Base-by-base conservation (phyloP, 441 rosid species). In the Eruca vesicaria region DNA sequence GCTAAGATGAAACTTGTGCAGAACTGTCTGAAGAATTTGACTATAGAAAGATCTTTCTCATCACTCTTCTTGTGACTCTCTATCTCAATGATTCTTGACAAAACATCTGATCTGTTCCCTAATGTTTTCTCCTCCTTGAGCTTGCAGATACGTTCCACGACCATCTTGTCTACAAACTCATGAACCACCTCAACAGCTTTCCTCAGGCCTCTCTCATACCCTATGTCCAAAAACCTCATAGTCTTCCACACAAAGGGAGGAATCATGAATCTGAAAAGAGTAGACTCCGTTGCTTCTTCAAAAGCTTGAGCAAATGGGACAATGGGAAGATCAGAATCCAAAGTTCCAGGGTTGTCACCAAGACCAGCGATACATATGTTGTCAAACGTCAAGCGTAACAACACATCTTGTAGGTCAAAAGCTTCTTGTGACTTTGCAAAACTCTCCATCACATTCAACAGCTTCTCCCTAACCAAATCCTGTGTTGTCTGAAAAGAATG, bases 261-360 rank as follows among this genome's bases (percentile, higher is more conserved):
- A 20, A 81, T 56, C 86, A 89, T 69, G 82, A 90, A 89, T 67
- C 95, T 77, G 53, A 74, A 72, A 53, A 89, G 11, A 0, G 88
- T 83, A 41, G 88, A 66, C 45, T 90, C 92, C 0, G 95, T 90
- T 35, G 98, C 92, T 76, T 84, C 85, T 82, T 93, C 95, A 31
- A 90, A 93, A 38, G 98, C 93, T 79, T 83, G 83, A 26, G 92
- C 91, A 21, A 93, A 93, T 16, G 86, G 90, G 73, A 88, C 86
- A 20, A 81, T 65, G 1, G 90, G 93, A 16, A 87, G 84, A 69
- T 85, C 87, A 62, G 77, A 56, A 36, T 77, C 82, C 45, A 90
- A 80, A 58, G 91, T 89, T 14, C 90, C 97, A 0, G 95, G 87
- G 74, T 90, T 88, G 23, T 85, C 84, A 20, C 97, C 98, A 1